Base-by-base conservation (phyloP, 371 early-diverging fungal genomes). In the Mucor piriformis region DNA sequence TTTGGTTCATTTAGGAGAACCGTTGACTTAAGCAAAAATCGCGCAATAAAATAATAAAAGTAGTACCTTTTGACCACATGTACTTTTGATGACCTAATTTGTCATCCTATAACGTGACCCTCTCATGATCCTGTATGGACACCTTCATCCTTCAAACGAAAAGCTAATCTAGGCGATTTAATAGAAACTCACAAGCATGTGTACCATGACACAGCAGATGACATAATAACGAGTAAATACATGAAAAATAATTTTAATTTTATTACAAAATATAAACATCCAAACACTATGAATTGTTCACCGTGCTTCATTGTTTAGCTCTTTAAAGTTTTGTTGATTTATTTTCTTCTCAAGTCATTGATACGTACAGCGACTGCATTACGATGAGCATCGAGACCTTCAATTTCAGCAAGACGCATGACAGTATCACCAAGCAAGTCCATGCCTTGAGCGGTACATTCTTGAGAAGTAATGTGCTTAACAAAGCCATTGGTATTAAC, bases 391-490 rank as follows among this genome's bases (percentile, higher is more conserved):
- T 94, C 95, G 34, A 98, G 80, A 33, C 91, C 95, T 81, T 98
- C 99, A 18, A 95, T 84, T 66, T 92, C 93, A 10, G 99, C 99
- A 55, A 98, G 71, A 34, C 89, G 87, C 87, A 92, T 93, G 16
- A 97, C 98, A 2, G 92, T 87, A 54, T 92, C 89, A 13, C 93
- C 97, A 23, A 98, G 73, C 15, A 76, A 70, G 49, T 93, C 76
- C 72, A 98, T 73, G 3, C 99, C 99, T 44, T 94, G 93, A 44
- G 83, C 84, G 1, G 95, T 94, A 38, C 96, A 74, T 58, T 89
- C 84, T 75, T 98, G 99, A 15, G 93, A 80, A 0, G 99, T 98
- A 43, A 98, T 95, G 69, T 95, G 92, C 77, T 98, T 98, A 61
- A 94, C 79, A 79, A 96, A 98, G 0, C 96, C 94, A 35, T 83